Conservation (phyloP, 2,329 filamentous ascomycete genomes). For the Thermothelomyces thermophilus region DNA sequence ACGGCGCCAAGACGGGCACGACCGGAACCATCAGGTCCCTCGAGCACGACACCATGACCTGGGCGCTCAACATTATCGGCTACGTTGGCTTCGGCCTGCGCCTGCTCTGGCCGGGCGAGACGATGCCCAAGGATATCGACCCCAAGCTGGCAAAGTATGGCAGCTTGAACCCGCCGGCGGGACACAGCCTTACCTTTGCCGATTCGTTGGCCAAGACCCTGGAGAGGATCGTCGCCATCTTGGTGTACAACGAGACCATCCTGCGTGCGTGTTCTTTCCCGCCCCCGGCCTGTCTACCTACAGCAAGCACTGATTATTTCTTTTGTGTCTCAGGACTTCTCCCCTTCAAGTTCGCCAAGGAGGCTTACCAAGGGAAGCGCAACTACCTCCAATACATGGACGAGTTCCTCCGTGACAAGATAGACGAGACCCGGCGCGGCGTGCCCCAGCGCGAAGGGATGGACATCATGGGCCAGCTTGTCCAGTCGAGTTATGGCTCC, state of each 20-base stretch:
- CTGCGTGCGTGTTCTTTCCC: conserved; percentile 27
- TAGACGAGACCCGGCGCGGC: conserved; percentile 33
- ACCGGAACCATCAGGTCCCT: conserved; percentile 48
- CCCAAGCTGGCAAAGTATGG: conserved; percentile 44
- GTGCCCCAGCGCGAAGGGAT: conserved; percentile 38
- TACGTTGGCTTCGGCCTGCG: conserved; percentile 65
- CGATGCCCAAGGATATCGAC: conserved; percentile 37
- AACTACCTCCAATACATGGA: conserved; percentile 66
- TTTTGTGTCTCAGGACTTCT: conserved; percentile 31
- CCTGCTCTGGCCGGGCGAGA: conserved; percentile 57
- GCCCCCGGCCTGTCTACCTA: too few relatives aligned
- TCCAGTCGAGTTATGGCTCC: conserved; percentile 36
- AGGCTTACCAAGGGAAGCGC: conserved; percentile 46
- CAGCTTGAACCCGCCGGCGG: conserved; percentile 39
- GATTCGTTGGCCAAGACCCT: conserved; percentile 55
- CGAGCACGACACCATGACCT: conserved; percentile 59
- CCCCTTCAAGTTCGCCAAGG: conserved; percentile 45
- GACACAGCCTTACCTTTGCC: conserved; percentile 59
- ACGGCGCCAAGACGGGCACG: conserved; percentile 32
- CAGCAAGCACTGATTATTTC: background rate
- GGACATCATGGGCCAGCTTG: conserved; percentile 48
- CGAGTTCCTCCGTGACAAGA: conserved; percentile 59
- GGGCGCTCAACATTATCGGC: conserved; percentile 51
- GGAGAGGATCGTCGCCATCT: conserved; percentile 55
- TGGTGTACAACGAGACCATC: conserved; percentile 41